Evolutionary conservation across 768 basidiomycete species (phyloP).

Genomic region (Crucibulum laeve): DNA sequence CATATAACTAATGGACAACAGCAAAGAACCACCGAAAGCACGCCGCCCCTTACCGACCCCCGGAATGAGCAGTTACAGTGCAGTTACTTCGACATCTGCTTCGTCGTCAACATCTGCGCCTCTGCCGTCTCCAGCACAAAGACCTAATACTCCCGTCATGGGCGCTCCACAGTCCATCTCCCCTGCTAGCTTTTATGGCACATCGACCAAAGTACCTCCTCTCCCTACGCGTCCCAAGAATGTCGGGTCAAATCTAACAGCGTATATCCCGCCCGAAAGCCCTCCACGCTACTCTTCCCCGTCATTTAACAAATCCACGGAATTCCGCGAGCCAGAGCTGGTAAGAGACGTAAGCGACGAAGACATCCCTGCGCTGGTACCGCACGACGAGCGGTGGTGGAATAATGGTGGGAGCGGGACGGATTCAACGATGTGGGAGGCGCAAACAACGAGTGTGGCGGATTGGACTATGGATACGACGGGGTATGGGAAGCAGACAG

Average conservation of each 20-base stretch:
- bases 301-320: conserved; percentile 19
- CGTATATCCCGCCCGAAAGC: conserved; percentile 28
- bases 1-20: conserved; percentile 58
- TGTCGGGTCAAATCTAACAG: conserved; percentile 40
- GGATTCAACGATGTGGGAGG: not conserved
- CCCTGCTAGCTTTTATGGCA: conserved; percentile 33
- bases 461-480: conserved; percentile 21
- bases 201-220: conserved; percentile 25
- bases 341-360: conserved; percentile 39
- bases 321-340: conserved; percentile 55
- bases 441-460: not conserved
- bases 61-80: too few relatives aligned
- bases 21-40: conserved; percentile 33
- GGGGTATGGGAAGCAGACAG: conserved; percentile 14
- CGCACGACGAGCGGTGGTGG: conserved; percentile 23
- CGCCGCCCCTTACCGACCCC: conserved; percentile 47
- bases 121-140: conserved; percentile 24
- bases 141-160: conserved; percentile 36
- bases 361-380: conserved; percentile 33
- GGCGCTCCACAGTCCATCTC: conserved; percentile 23
- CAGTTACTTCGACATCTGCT: too few relatives aligned
- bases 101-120: too few relatives aligned
- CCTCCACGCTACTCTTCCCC: conserved; percentile 32
- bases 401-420: too few relatives aligned
- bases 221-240: conserved; percentile 33